Evolutionary conservation across 345 rosid genomes (phyloP).

Genomic region (Eucalyptus curtisii): DNA sequence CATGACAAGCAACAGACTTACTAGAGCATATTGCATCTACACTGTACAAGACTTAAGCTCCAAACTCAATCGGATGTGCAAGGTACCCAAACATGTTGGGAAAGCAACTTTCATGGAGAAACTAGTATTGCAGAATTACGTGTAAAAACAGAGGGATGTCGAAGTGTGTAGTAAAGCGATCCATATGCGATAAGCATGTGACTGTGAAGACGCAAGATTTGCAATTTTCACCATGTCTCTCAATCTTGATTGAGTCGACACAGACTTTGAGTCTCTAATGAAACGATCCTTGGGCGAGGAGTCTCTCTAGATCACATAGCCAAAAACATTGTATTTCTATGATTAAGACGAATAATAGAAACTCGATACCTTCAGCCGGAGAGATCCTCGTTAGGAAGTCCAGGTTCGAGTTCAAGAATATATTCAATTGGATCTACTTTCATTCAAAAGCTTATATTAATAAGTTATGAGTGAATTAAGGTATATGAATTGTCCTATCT

Average conservation of each 20-base stretch:
- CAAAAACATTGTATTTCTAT: neutral
- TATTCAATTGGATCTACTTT: accelerated
- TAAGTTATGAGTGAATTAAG: neutral
- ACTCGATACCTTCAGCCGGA: accelerated
- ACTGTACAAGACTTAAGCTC: neutral
- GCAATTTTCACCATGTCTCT: neutral
- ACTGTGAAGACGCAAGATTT: neutral
- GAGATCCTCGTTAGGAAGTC: neutral
- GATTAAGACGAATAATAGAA: neutral
- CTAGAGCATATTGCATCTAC: neutral
- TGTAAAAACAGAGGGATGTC: neutral
- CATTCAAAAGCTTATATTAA: neutral
- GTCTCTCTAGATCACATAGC: neutral
- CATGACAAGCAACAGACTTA: neutral
- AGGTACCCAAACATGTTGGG: neutral
- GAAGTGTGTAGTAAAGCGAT: neutral
- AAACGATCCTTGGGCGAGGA: accelerated
- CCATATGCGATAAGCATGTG: neutral
- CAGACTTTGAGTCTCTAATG: neutral
- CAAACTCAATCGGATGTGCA: neutral
- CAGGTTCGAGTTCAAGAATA: neutral
- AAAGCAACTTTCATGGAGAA: neutral
- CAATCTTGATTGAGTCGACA: neutral
- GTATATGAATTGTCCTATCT: neutral
- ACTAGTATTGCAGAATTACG: neutral